Percentiles rank a stretch among this genome's conserved stretches.
Conservation (phyloP, 371 early-diverging fungal species). For the Zopfochytrium polystomum region DNA sequence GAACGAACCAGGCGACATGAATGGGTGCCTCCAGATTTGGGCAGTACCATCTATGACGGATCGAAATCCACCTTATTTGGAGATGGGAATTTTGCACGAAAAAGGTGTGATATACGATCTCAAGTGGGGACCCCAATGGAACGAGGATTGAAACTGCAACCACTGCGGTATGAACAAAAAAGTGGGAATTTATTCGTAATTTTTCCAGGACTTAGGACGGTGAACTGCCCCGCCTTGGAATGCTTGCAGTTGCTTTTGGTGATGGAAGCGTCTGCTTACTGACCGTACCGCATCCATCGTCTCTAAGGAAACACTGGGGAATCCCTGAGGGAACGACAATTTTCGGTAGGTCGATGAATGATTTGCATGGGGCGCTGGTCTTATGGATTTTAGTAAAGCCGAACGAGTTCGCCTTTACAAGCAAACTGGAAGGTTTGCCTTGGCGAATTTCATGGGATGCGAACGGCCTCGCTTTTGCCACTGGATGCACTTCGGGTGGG, state of each 20-base stretch:
- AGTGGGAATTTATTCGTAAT: not conserved
- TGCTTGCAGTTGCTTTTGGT: slow-evolving; percentile 55
- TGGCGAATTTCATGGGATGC: not conserved
- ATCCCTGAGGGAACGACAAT: not conserved
- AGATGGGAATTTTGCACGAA: slow-evolving; percentile 59
- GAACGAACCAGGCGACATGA: slow-evolving; percentile 24
- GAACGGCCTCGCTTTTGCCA: slow-evolving; percentile 17
- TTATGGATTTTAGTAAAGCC: slow-evolving; percentile 8
- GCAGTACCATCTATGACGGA: not conserved
- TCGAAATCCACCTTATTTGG: slow-evolving; percentile 38
- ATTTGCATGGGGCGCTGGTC: not conserved
- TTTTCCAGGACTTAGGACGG: not conserved
- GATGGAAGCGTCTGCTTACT: slow-evolving; percentile 56
- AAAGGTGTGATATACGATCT: slow-evolving; percentile 53
- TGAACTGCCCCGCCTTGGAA: slow-evolving; percentile 46
- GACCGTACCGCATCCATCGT: slow-evolving; percentile 56
- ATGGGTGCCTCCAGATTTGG: slow-evolving; percentile 59
- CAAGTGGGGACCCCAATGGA: slow-evolving; percentile 49
- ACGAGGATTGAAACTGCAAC: not conserved
- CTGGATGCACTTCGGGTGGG: slow-evolving; percentile 42
- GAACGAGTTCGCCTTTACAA: slow-evolving; percentile 10
- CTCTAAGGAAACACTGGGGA: slow-evolving; percentile 24
- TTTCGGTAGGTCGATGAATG: slow-evolving; percentile 11
- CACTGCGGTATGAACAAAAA: not conserved
- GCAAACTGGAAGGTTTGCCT: not conserved